Conservation (phyloP, 148 eudicot species). For the Persicaria tinctoria region DNA sequence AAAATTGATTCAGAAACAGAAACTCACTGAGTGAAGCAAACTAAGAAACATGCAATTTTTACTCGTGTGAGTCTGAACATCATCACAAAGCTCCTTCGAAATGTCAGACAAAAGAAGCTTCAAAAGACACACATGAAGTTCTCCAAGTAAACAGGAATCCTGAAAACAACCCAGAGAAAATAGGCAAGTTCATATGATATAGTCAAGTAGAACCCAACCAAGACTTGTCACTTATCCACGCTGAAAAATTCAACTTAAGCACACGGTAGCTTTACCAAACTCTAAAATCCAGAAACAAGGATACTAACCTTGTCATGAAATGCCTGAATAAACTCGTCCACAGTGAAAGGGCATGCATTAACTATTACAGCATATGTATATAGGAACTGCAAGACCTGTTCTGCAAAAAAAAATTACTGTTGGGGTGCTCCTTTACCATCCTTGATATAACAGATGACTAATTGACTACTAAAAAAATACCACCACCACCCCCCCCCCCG, state of each 20-base stretch:
- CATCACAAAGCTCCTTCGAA: constrained; percentile 49
- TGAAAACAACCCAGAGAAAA: constrained; percentile 20
- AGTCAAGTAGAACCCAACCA: neutral
- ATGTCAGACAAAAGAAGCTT: constrained; percentile 60
- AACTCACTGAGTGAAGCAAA: constrained; percentile 66
- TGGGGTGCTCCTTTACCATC: neutral
- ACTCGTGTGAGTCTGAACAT: constrained; percentile 35
- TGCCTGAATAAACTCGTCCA: constrained; percentile 81
- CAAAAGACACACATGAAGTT: constrained; percentile 66
- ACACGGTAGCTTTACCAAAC: neutral
- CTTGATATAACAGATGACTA: neutral
- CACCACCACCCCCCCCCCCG: too few relatives aligned
- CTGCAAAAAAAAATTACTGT: constrained; percentile 7
- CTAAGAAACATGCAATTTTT: constrained; percentile 63
- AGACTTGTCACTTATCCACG: neutral
- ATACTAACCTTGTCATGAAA: constrained; percentile 64
- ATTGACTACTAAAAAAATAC: neutral
- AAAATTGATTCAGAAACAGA: neutral
- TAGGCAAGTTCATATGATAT: neutral
- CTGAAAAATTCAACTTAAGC: neutral
- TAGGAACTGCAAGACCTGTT: constrained; percentile 78
- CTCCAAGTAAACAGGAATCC: constrained; percentile 79
- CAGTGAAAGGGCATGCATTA: constrained; percentile 57
- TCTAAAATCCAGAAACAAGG: neutral
- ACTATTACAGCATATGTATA: constrained; percentile 63